Evolutionary conservation across 345 rosid genomes (phyloP), one percentile per base, ranked within the genome.

Genomic region (Atalantia buxifolia): DNA sequence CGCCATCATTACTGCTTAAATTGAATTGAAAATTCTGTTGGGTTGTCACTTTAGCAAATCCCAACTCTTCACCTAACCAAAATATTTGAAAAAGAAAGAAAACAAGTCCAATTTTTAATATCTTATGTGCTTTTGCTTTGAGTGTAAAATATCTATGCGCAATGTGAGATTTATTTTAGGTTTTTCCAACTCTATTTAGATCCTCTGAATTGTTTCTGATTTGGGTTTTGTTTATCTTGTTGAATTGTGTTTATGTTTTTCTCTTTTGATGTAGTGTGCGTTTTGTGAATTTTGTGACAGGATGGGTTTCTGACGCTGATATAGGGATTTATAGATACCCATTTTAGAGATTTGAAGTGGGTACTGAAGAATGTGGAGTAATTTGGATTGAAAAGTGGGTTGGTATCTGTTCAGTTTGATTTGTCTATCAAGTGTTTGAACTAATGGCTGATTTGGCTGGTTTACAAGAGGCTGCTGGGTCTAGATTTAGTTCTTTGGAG

Each of bases 401-500:
- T 65, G 55, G 59, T 66, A 22, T 76, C 50, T 78, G 77, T 42
- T 77, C 21, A 72, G 31, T n/a, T 82, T 42, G 12, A 62, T 72
- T 70, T 80, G 61, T 53, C 16, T 67, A 63, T 69, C 62, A 30
- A 78, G 64, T 28, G 76, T 71, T 40, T 76, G 80, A 74, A 65
- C 60, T 82, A 79, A 94, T 94, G 99, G 95, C 87, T 73, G 99
- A 93, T 85, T 87, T 89, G 77, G 89, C 86, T 28, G 98, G 94
- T 63, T 85, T 95, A 76, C 83, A 81, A 55, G 98, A 93, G 86
- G 98, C 98, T 2, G 89, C 97, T 0, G 95, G 94, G 76, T 69
- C 86, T 72, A 89, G 97, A 84, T 96, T 96, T 86, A 90, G 87
- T 82, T 91, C 93, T 53, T 82, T 87, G 74, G 97, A 96, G 89